Evolutionary conservation across 2,329 filamentous ascomycete genomes (phyloP).

Genomic region (Pseudopyricularia javanii): DNA sequence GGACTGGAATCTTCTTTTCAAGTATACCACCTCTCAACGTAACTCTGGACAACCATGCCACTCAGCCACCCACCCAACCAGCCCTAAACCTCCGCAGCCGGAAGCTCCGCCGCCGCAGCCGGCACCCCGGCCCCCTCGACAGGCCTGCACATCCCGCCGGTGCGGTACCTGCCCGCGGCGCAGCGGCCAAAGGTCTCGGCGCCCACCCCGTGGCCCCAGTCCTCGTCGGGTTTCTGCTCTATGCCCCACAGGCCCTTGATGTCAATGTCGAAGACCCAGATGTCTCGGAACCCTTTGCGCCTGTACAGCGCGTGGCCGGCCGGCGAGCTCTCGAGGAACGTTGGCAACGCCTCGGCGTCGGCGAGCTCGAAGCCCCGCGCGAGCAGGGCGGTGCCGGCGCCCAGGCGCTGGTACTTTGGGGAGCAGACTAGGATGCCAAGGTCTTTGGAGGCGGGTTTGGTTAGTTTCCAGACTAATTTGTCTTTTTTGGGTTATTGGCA

Average conservation of each 20-base stretch:
- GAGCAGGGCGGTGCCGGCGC: slow-evolving; percentile 15
- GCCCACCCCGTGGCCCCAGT: slow-evolving; percentile 14
- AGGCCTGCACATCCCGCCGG: slow-evolving; percentile 14
- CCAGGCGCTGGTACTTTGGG: slow-evolving; percentile 11
- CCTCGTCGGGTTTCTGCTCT: slow-evolving; percentile 5
- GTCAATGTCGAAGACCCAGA: slow-evolving; percentile 13
- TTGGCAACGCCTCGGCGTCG: slow-evolving; percentile 11
- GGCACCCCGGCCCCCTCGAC: slow-evolving; percentile 4
- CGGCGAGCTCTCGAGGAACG: slow-evolving; percentile 15
- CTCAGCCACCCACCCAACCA: too few species aligned
- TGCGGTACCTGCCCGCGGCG: slow-evolving; percentile 10
- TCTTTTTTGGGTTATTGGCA: neutral
- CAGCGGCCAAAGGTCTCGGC: slow-evolving; percentile 9
- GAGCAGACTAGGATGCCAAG: slow-evolving; percentile 12
- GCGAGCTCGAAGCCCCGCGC: slow-evolving; percentile 13
- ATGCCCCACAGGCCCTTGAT: slow-evolving; percentile 10
- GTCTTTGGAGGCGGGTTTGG: slow-evolving; percentile 8
- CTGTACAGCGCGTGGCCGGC: slow-evolving; percentile 14
- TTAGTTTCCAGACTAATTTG: too few species aligned
- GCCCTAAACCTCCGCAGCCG: too few species aligned
- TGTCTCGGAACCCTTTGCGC: slow-evolving; percentile 13
- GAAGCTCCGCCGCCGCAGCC: too few species aligned
- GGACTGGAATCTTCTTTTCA: too few species aligned
- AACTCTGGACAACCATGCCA: too few species aligned
- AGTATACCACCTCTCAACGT: too few species aligned